Conservation (phyloP, 202 grass and related monocot genomes). For the Panicum hallii region DNA sequence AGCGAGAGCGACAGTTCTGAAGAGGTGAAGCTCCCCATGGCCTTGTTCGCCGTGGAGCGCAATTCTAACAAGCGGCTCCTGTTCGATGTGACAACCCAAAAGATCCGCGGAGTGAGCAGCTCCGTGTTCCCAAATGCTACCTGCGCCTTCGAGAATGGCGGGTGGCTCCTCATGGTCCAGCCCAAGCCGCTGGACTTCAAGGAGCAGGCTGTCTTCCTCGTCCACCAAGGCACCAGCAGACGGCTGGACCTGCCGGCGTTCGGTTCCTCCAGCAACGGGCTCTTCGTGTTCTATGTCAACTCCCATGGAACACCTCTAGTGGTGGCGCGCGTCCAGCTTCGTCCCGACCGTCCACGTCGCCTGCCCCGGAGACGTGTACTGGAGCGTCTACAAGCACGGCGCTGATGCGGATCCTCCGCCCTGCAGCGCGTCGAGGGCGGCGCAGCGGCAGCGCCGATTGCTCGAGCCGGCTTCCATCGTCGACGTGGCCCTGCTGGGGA, state of each 20-base stretch:
- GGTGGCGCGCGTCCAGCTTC: not conserved
- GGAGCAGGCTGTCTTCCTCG: not conserved
- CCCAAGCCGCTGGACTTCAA: not conserved
- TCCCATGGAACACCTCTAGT: not conserved
- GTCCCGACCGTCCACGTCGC: not conserved
- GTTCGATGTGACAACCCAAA: not conserved
- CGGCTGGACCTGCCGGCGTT: not conserved
- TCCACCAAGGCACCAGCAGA: not conserved
- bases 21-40: not conserved
- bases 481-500: not conserved
- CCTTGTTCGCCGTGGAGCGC: conserved; percentile 6
- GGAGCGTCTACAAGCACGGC: not conserved
- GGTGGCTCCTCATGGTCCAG: conserved; percentile 22
- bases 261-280: not conserved
- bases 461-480: not conserved
- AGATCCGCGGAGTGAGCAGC: not conserved
- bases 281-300: conserved; percentile 12
- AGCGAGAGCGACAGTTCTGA: not conserved
- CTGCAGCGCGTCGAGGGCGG: too few species aligned
- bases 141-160: not conserved
- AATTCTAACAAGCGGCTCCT: not conserved
- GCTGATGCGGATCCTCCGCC: not conserved
- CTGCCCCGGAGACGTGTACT: conserved; percentile 22
- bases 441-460: not conserved
- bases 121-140: not conserved